These are phyloP conservation scores for Colletotrichum sp. DNA, from an alignment of 2,329 filamentous ascomycete species.

Conservation along the genomic window DNA sequence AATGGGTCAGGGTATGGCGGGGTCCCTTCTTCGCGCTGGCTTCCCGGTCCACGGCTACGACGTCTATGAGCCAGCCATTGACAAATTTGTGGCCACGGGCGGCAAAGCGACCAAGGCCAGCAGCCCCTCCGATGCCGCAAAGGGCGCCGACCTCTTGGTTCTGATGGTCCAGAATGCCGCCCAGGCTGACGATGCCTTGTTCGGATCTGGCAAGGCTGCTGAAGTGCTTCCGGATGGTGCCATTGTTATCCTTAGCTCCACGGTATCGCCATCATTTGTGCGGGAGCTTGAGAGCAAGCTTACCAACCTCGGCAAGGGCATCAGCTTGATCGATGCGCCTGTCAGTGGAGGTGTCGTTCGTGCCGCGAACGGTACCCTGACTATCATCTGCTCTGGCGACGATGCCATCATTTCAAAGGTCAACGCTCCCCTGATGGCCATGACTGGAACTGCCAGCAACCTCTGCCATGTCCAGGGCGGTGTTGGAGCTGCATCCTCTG, in stretches of 20 bases:
- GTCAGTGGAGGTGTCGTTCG: constrained; percentile 42
- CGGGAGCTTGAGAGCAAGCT: constrained; percentile 25
- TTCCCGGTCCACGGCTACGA: constrained; percentile 39
- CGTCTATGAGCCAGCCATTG: constrained; percentile 30
- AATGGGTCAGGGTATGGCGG: constrained; percentile 43
- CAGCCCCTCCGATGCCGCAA: constrained; percentile 32
- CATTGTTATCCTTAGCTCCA: constrained; percentile 38
- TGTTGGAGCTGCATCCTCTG: constrained; percentile 57
- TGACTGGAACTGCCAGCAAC: constrained; percentile 35
- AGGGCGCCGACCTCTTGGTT: constrained; percentile 33
- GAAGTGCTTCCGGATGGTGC: constrained; percentile 29
- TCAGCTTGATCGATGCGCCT: constrained; percentile 38
- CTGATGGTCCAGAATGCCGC: constrained; percentile 40
- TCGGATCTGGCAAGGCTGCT: constrained; percentile 32
- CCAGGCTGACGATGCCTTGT: constrained; percentile 36
- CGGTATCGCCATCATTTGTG: constrained; percentile 37
- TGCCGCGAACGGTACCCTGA: constrained; percentile 39
- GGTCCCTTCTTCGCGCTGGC: constrained; percentile 35
- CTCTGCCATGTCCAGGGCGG: constrained; percentile 55
- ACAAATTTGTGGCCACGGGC: constrained; percentile 30
- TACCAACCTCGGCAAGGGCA: constrained; percentile 25
- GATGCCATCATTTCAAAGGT: constrained; percentile 26
- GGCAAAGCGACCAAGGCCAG: constrained; percentile 26
- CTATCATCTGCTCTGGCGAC: constrained; percentile 39
- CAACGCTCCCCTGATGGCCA: constrained; percentile 31